Conservation (phyloP, 2,329 filamentous ascomycete species). For the Trichoderma sp. region DNA sequence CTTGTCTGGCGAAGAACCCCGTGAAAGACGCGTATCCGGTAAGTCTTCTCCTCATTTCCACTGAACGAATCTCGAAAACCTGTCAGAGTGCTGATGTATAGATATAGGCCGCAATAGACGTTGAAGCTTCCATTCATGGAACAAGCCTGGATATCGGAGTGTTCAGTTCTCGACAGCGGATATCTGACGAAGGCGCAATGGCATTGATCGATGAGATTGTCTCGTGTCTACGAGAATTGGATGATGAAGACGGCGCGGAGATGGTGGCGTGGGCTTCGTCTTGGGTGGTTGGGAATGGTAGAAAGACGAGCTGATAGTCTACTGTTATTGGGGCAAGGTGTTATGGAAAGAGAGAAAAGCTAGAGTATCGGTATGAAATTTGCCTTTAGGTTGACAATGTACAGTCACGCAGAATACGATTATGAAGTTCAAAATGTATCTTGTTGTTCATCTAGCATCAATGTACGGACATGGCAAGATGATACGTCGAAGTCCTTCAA, state of each 20-base stretch:
- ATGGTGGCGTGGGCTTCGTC: conserved; percentile 9
- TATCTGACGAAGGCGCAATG: conserved; percentile 36
- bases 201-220: conserved; percentile 36
- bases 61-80: not conserved
- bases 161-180: conserved; percentile 41
- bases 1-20: conserved; percentile 33
- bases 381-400: too few species aligned
- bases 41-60: conserved; percentile 27
- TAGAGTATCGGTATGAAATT: too few species aligned
- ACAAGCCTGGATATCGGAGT: conserved; percentile 45
- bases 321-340: not conserved
- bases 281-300: not conserved
- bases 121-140: conserved; percentile 44
- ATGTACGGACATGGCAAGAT: not conserved
- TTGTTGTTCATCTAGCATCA: not conserved
- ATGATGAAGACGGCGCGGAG: not conserved
- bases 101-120: conserved; percentile 44
- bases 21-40: conserved; percentile 38
- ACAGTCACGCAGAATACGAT: not conserved
- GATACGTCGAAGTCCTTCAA: not conserved
- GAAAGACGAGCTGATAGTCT: not conserved
- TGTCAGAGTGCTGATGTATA: not conserved
- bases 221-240: conserved; percentile 28
- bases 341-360: not conserved
- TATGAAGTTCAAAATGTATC: not conserved